Percentiles rank a stretch among this genome's conserved stretches.
phyloP scores from a whole-genome alignment of 2,329 filamentous ascomycete species.

The Blastomyces emzantsi region DNA sequence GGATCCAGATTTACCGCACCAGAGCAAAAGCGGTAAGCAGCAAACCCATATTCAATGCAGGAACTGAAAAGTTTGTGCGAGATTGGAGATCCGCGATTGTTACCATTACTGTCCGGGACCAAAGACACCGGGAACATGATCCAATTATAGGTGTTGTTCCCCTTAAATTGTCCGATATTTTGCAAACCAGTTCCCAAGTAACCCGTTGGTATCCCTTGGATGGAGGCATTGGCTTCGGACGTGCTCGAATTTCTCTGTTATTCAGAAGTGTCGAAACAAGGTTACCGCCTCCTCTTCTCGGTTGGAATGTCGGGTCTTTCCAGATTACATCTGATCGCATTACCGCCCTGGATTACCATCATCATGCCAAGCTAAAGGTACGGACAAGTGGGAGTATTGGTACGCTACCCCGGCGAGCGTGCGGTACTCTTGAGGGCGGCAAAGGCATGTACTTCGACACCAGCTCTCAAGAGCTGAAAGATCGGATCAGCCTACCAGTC shows the following conservation, averaged over 20 bases:
- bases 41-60: constrained; percentile 94
- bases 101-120: constrained; percentile 80
- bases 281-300: constrained; percentile 73
- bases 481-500: constrained; percentile 67
- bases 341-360: constrained; percentile 53
- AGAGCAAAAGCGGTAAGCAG: constrained; percentile 87
- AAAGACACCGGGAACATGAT: constrained; percentile 83
- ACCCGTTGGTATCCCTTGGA: constrained; percentile 96
- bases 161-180: constrained; percentile 75
- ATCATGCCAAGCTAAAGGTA: constrained; percentile 59
- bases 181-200: constrained; percentile 76
- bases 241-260: constrained; percentile 76
- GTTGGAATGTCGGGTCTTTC: constrained; percentile 94
- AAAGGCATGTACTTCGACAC: constrained; percentile 55
- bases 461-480: constrained; percentile 41
- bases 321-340: constrained; percentile 70
- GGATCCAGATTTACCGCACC: constrained; percentile 67
- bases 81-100: constrained; percentile 87
- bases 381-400: constrained; percentile 78
- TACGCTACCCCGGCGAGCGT: constrained; percentile 56
- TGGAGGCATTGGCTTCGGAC: constrained; percentile 85
- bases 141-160: constrained; percentile 89
- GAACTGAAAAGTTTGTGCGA: constrained; percentile 83
- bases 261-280: constrained; percentile 84
- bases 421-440: constrained; percentile 48